Evolutionary conservation across 2,329 filamentous ascomycete genomes (phyloP), one percentile per base, ranked within the genome.

Genomic region (Rhytidhysteron rufulum): DNA sequence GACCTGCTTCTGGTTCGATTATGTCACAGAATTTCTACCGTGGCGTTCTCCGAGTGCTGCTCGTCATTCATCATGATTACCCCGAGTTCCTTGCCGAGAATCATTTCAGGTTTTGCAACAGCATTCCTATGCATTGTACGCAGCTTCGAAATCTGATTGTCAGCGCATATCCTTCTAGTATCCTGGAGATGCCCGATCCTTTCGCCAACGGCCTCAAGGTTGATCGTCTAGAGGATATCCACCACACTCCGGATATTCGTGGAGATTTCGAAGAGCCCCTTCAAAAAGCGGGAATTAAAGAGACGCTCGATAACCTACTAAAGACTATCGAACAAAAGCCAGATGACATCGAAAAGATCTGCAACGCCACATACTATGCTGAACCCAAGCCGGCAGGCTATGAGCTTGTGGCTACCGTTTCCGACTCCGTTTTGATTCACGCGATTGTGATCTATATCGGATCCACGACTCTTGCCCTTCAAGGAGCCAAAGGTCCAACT

Each of bases 1-100:
- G 91, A 66, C 77, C 82, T 8, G 70, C 83, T 20, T 82, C 82
- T 42, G 76, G 88, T 13, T 75, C 82, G 3, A 73, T 80, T 24
- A 76, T 86, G 37, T 80, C 83, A 24, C 90, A 88, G 61, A 87
- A 91, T 40, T 80, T 95, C 45, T 96, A 95, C 63, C 83, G 88
- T 45, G 88, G 85, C 7, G 80, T 86, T 2, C 71, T 95, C 34
- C 89, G 94, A 58, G 79, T 96, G 44, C 70, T 97, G 40, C 72
- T 95, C 24, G 78, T 95, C 38, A 72, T 98, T 39, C 87, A 95
- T 52, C 93, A 97, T 59, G 93, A 98, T 63, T 97, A 88, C 66
- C 86, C 91, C 0, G 89, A 96, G 41, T 98, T 95, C 65, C 70
- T 98, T 31, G 85, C 87, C 5, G 87, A 90, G 53, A 88, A 95